Evolutionary conservation across 352 stramenopile species (phyloP).

Genomic region (Globisporangium apiculatum): DNA sequence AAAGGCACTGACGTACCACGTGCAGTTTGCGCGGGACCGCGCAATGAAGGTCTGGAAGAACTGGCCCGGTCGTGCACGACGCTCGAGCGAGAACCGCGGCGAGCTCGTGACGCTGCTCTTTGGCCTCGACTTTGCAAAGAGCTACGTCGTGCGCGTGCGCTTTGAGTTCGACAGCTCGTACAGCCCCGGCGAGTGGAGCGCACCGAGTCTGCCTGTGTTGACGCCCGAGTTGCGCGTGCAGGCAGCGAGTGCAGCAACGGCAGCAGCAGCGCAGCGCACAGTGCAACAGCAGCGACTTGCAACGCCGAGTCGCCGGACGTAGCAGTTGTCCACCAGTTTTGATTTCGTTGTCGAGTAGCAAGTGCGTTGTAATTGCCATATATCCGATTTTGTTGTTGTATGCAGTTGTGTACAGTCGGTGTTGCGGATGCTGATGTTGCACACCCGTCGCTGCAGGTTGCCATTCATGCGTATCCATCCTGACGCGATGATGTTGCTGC

Average conservation of each 20-base stretch:
- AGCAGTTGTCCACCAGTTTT: too few relatives aligned
- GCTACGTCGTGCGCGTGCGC: conserved; percentile 63
- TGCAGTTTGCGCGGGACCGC: conserved; percentile 69
- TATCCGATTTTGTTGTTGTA: too few relatives aligned
- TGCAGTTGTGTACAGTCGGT: too few relatives aligned
- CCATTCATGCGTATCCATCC: too few relatives aligned
- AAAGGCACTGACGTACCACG: conserved; percentile 44
- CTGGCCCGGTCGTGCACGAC: conserved; percentile 43
- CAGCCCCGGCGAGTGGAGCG: conserved; percentile 52
- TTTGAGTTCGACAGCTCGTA: conserved; percentile 52
- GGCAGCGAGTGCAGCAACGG: background rate
- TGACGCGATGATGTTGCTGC: too few relatives aligned
- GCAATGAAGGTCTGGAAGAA: conserved; percentile 79
- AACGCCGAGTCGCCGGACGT: background rate
- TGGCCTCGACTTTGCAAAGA: conserved; percentile 66
- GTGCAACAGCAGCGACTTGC: background rate
- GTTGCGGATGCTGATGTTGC: too few relatives aligned
- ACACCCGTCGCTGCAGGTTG: too few relatives aligned
- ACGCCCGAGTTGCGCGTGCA: conserved; percentile 31
- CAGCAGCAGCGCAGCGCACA: background rate
- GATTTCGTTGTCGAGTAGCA: too few relatives aligned
- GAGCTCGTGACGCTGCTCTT: conserved; percentile 61
- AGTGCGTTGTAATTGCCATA: too few relatives aligned
- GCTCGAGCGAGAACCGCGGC: conserved; percentile 34
- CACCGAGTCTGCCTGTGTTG: conserved; percentile 31